Conservation (phyloP, 192 early-diverging fungal genomes). For the Spizellomyces punctatus region DNA sequence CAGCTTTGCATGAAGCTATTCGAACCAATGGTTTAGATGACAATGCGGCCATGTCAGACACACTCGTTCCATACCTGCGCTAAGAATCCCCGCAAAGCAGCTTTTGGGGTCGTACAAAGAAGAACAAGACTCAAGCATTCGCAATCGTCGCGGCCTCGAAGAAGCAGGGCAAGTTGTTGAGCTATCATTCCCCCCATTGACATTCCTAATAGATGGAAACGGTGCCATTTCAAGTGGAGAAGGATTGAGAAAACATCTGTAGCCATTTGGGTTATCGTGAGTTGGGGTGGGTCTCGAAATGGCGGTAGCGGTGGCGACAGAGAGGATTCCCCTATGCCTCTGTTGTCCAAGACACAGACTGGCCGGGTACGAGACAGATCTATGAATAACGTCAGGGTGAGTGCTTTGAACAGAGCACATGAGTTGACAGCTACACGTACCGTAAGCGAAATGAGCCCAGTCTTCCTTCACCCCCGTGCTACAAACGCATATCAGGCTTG, state of each 20-base stretch:
- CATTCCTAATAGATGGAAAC: conserved; percentile 41
- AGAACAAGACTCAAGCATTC: no score
- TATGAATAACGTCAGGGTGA: not conserved
- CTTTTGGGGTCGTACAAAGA: no score
- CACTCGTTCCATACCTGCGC: no score
- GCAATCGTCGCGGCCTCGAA: conserved; percentile 28
- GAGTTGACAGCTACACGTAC: not conserved
- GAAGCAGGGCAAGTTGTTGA: conserved; percentile 25
- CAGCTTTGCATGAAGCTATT: no score
- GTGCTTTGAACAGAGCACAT: not conserved
- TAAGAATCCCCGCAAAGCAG: no score
- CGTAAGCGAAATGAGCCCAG: conserved; percentile 11
- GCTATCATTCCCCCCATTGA: conserved; percentile 37
- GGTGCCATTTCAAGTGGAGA: conserved; percentile 30
- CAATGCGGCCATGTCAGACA: no score
- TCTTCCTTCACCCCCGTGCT: conserved; percentile 23
- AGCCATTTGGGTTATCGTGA: conserved; percentile 41
- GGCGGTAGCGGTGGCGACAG: conserved; percentile 1
- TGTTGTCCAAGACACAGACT: conserved; percentile 45
- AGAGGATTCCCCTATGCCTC: conserved; percentile 40
- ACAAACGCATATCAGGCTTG: not conserved
- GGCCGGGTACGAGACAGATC: conserved; percentile 8
- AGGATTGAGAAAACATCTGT: conserved; percentile 40
- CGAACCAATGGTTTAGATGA: no score
- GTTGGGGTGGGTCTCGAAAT: not conserved